Evolutionary conservation across 1,284 basidiomycete genomes (phyloP).

Genomic region (Leucoagaricus sp.): DNA sequence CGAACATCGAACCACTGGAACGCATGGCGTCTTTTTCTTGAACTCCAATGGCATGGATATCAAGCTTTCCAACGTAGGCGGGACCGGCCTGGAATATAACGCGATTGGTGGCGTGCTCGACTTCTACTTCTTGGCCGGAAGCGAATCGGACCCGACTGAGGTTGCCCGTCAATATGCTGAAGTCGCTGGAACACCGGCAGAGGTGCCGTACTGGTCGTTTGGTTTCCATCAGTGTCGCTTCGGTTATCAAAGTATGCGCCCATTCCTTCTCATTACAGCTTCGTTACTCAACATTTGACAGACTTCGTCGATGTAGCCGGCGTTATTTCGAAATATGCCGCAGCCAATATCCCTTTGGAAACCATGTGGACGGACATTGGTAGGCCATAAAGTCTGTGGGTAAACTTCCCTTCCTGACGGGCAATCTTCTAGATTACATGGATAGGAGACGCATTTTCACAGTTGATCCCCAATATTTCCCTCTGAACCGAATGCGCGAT

Average conservation of each 20-base stretch:
- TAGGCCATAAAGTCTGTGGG: too few species aligned
- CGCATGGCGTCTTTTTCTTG: slow-evolving; percentile 68
- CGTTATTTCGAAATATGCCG: slow-evolving; percentile 62
- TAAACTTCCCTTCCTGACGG: too few species aligned
- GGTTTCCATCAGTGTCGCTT: slow-evolving; percentile 75
- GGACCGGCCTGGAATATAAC: slow-evolving; percentile 64
- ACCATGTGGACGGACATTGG: slow-evolving; percentile 81
- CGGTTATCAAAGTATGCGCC: slow-evolving; percentile 54
- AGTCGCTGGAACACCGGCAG: slow-evolving; percentile 60
- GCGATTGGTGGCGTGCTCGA: slow-evolving; percentile 72
- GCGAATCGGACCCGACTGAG: slow-evolving; percentile 57
- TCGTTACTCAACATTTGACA: slow-evolving; percentile 22
- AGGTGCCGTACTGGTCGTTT: slow-evolving; percentile 71
- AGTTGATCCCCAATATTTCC: slow-evolving; percentile 69
- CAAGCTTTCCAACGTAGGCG: slow-evolving; percentile 52
- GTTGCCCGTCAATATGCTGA: slow-evolving; percentile 69
- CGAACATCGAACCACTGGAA: slow-evolving; percentile 63
- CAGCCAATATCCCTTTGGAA: slow-evolving; percentile 65
- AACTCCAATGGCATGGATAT: slow-evolving; percentile 78
- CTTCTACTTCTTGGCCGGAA: slow-evolving; percentile 76
- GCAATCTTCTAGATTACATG: slow-evolving; percentile 71
- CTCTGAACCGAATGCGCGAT: slow-evolving; percentile 59
- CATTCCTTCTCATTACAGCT: neutral
- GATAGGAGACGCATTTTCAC: slow-evolving; percentile 67
- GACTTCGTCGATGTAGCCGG: slow-evolving; percentile 62